phyloP scores from a whole-genome alignment of 1,284 basidiomycete species.

The Boletellus deceptivus region DNA sequence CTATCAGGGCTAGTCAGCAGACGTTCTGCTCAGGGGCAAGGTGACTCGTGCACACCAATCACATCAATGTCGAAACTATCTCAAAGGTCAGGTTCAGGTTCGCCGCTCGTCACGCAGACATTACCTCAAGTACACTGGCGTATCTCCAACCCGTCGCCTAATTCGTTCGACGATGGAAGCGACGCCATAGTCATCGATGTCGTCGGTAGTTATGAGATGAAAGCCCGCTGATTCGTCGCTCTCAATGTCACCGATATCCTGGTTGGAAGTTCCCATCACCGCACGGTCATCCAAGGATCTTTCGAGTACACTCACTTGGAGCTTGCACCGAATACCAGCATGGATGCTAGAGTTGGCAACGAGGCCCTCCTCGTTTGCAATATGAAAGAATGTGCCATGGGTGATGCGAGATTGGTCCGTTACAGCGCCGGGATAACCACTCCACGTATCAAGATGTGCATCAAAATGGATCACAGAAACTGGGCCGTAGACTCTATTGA shows the following conservation, averaged over 20 bases:
- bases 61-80: slow-evolving; percentile 74
- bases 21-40: background rate
- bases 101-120: slow-evolving; percentile 5
- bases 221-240: slow-evolving; percentile 68
- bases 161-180: slow-evolving; percentile 61
- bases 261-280: background rate
- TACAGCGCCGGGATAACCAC: slow-evolving; percentile 48
- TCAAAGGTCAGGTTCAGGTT: slow-evolving; percentile 3
- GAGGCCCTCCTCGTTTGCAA: slow-evolving; percentile 71
- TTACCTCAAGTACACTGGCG: slow-evolving; percentile 73
- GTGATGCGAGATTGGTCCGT: slow-evolving; percentile 65
- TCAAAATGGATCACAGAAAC: slow-evolving; percentile 82
- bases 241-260: slow-evolving; percentile 60
- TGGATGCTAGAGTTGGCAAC: slow-evolving; percentile 72
- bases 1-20: slow-evolving; percentile 36
- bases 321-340: slow-evolving; percentile 75
- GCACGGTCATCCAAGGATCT: background rate
- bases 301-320: slow-evolving; percentile 43
- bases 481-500: slow-evolving; percentile 72
- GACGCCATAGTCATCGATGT: slow-evolving; percentile 71
- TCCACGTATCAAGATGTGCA: slow-evolving; percentile 72
- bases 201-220: slow-evolving; percentile 69
- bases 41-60: slow-evolving; percentile 49
- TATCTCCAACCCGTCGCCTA: slow-evolving; percentile 60
- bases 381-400: slow-evolving; percentile 76